Base-by-base conservation (phyloP, 352 stramenopile genomes). In the Blastocystis sp. region DNA sequence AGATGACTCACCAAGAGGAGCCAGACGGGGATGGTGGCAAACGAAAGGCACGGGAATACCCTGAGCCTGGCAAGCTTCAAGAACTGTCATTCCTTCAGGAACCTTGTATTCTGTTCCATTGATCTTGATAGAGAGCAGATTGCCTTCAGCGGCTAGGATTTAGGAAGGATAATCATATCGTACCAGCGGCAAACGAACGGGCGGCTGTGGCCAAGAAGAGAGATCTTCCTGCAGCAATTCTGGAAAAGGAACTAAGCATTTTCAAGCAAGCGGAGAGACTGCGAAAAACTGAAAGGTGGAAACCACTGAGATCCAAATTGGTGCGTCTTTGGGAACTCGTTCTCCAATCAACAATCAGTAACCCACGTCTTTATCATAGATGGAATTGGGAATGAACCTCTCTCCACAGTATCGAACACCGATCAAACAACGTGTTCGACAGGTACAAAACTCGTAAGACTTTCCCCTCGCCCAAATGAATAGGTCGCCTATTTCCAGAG, bases 71-170 rank as follows among this genome's bases (percentile, higher is more conserved):
- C 78, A 89, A 57, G 66, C 78, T 30, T 89, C 78, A 19, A 89
- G 56, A 77, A 89, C 66, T 1, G 78, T 89, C 66, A 79, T 89
- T 33, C 66, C 66, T 69, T 89, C 78, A 64, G 60, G 60, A n/a
- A 79, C 78, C 66, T 89, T 79, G 48, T 79, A 89, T 37, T 76
- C 60, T 48, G 53, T 89, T 15, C 78, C 78, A 56, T 89, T 89
- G 56, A 89, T 89, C 78, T 89, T 89, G n/a, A 89, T 37, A 27
- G 51, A 44, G 22, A 84, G 53, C n/a, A 84, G 51, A 30, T 84
- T 84, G 15, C 48, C 73, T 35, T 84, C 42, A 13, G 73, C 73
- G 15, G 51, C 73, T 84, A 84, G 53, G 6, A 64, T 1, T 40
- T 19, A 54, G 11, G 7, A 62, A 35, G 0, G 15, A 54, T 30